phyloP scores from a whole-genome alignment of 108 stramenopile species.

The Cyclotella sp. region DNA sequence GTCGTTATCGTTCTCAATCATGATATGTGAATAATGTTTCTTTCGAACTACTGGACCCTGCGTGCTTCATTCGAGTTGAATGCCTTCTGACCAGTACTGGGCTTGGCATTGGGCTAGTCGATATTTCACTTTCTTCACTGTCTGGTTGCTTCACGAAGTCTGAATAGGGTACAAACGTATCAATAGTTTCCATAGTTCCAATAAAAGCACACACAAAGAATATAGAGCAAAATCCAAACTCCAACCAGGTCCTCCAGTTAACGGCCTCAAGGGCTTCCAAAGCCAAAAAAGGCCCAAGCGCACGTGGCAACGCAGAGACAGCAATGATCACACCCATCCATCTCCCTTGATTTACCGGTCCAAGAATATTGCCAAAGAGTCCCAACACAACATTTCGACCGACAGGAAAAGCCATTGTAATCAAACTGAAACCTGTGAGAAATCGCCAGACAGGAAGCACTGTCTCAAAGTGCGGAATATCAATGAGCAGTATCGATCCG shows the following conservation, averaged over 20 bases:
- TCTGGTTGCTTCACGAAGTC: slow-evolving; percentile 20
- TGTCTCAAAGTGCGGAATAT: slow-evolving; percentile 24
- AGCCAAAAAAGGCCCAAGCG: slow-evolving; percentile 33
- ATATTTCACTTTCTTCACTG: neutral
- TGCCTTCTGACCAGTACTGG: slow-evolving; percentile 7
- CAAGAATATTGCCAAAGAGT: slow-evolving; percentile 46
- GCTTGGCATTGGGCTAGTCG: slow-evolving; percentile 12
- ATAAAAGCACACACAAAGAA: slow-evolving; percentile 15
- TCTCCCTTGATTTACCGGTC: slow-evolving; percentile 51
- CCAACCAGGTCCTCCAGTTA: slow-evolving; percentile 33
- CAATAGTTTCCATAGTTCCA: slow-evolving; percentile 15
- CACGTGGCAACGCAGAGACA: slow-evolving; percentile 28
- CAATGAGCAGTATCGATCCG: slow-evolving; percentile 44
- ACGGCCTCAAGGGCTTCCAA: slow-evolving; percentile 16
- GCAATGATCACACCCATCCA: slow-evolving; percentile 46
- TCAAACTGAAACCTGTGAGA: slow-evolving; percentile 46
- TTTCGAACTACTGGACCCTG: no score
- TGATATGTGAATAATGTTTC: no score
- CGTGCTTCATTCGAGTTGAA: neutral
- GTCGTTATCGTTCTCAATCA: no score
- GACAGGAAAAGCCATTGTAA: slow-evolving; percentile 55
- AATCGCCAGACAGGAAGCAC: slow-evolving; percentile 43
- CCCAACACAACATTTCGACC: slow-evolving; percentile 50
- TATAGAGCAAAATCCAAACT: slow-evolving; percentile 33
- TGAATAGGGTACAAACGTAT: slow-evolving; percentile 24